Evolutionary conservation across 1,139 yeast species (phyloP).

Genomic region (Maudiozyma humilis): DNA sequence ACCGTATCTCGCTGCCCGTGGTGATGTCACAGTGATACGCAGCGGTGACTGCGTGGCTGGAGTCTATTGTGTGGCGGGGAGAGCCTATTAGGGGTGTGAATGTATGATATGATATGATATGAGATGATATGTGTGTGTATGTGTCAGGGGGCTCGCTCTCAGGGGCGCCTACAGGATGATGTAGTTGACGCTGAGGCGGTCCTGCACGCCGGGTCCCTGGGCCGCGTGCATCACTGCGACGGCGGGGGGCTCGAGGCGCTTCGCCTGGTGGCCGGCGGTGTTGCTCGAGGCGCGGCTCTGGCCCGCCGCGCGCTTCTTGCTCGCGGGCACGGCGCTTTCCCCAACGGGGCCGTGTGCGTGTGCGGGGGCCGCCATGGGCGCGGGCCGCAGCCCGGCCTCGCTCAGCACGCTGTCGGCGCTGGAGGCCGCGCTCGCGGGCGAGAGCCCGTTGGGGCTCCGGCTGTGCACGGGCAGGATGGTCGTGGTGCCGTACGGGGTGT

Average conservation of each 20-base stretch:
- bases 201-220: neutral
- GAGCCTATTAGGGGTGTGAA: too few species aligned
- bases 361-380: neutral
- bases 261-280: neutral
- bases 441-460: too few species aligned
- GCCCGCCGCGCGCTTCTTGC: neutral
- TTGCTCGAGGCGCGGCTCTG: neutral
- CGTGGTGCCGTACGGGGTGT: neutral
- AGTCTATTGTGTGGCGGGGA: too few species aligned
- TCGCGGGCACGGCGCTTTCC: too few species aligned
- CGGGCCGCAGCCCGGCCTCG: neutral
- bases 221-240: neutral
- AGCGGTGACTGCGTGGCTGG: too few species aligned
- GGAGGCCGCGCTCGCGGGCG: too few species aligned
- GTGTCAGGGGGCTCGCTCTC: too few species aligned
- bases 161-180: neutral
- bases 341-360: neutral
- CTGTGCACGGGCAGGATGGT: neutral
- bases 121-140: neutral
- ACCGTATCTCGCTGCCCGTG: too few species aligned
- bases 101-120: neutral
- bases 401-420: too few species aligned
- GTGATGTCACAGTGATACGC: too few species aligned
- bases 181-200: slow-evolving; percentile 2
- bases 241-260: neutral